These are phyloP conservation scores for Coniochaeta pulveracea DNA, from an alignment of 2,329 filamentous ascomycete species.

Conservation along the genomic window DNA sequence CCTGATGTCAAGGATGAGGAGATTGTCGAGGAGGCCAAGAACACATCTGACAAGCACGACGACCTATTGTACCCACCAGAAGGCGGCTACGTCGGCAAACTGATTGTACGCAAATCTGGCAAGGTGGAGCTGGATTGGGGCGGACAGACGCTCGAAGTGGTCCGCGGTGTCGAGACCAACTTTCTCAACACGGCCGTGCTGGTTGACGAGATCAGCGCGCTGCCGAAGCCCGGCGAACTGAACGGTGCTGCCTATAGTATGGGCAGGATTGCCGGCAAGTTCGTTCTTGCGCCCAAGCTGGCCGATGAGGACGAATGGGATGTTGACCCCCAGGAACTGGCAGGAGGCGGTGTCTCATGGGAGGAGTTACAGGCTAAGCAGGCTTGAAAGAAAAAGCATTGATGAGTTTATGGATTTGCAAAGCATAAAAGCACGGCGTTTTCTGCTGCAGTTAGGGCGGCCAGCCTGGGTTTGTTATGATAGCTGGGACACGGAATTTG, in stretches of 20 bases:
- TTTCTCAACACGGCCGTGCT: constrained; percentile 50
- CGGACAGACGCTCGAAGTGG: constrained; percentile 42
- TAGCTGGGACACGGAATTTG: too few relatives aligned
- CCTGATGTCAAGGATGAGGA: constrained; percentile 14
- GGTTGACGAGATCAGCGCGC: constrained; percentile 45
- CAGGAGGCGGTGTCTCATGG: too few relatives aligned
- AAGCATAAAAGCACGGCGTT: too few relatives aligned
- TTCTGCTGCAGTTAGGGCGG: too few relatives aligned
- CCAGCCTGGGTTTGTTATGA: too few relatives aligned
- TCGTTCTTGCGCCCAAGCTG: constrained; percentile 47
- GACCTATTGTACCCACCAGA: constrained; percentile 27
- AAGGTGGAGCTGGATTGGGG: constrained; percentile 54
- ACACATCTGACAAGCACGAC: constrained; percentile 10
- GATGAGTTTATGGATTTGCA: too few relatives aligned
- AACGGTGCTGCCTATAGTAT: constrained; percentile 46
- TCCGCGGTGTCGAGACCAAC: constrained; percentile 34
- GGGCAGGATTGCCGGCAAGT: constrained; percentile 52
- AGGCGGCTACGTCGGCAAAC: constrained; percentile 48
- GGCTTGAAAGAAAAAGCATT: too few relatives aligned
- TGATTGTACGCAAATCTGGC: constrained; percentile 50
- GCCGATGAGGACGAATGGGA: constrained; percentile 47
- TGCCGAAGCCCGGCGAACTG: constrained; percentile 26
- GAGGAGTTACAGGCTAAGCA: too few relatives aligned
- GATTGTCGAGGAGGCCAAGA: constrained; percentile 17
- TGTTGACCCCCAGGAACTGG: constrained; percentile 23